A percentile compares a stretch with the other conserved stretches of the same genome.
Conservation (phyloP, 106 monocot genomes). For the Xerophyta viscosa region DNA sequence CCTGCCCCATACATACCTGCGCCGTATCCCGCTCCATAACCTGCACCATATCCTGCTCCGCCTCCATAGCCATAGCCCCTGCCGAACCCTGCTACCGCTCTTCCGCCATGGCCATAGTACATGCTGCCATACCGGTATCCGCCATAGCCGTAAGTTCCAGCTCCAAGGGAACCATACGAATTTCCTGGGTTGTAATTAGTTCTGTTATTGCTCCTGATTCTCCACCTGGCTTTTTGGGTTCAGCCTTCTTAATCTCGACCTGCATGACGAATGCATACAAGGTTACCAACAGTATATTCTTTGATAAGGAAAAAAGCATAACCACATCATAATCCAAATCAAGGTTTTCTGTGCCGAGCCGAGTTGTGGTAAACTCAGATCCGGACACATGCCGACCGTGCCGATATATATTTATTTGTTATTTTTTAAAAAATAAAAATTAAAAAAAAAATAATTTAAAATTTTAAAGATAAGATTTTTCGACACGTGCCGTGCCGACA, state of each 20-base stretch:
- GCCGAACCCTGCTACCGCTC: slow-evolving; percentile 23
- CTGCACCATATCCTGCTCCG: slow-evolving; percentile 7
- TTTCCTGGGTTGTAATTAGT: slow-evolving; percentile 15
- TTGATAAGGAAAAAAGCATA: no score
- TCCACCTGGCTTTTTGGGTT: slow-evolving; percentile 57
- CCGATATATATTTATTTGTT: no score
- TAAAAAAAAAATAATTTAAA: no score
- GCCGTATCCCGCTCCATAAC: slow-evolving; percentile 24
- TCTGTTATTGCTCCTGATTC: slow-evolving; percentile 26
- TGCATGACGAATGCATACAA: slow-evolving; percentile 11
- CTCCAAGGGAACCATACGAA: slow-evolving; percentile 13
- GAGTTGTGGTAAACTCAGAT: no score
- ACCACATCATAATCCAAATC: no score
- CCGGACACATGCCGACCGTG: no score
- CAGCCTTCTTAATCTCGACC: slow-evolving; percentile 90
- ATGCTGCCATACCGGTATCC: slow-evolving; percentile 14
- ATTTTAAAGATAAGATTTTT: no score
- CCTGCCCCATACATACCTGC: slow-evolving; percentile 40
- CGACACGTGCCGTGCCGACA: no score
- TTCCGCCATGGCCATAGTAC: background rate
- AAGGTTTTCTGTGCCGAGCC: no score
- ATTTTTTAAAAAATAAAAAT: no score
- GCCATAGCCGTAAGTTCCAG: slow-evolving; percentile 18
- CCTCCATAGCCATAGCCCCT: slow-evolving; percentile 44
- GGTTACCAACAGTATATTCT: no score